Conservation (phyloP, 2,329 filamentous ascomycete species). For the Tolypocladium paradoxum region DNA sequence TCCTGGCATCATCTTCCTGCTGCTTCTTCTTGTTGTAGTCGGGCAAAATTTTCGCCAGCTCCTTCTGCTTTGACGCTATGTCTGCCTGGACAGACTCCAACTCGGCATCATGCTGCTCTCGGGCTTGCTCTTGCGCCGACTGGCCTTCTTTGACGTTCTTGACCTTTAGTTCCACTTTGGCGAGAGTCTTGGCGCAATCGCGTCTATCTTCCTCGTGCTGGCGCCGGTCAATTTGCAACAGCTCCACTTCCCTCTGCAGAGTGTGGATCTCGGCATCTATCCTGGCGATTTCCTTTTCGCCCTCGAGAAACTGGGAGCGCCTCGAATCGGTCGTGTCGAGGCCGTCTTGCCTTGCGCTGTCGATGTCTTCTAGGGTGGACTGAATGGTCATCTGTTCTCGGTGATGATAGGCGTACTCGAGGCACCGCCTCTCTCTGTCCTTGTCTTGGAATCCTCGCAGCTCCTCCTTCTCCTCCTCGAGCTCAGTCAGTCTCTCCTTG, state of each 20-base stretch:
- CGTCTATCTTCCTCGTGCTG: slow-evolving; percentile 86
- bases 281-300: slow-evolving; percentile 66
- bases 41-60: slow-evolving; percentile 66
- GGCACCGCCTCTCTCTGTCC: slow-evolving; percentile 79
- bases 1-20: slow-evolving; percentile 59
- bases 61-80: slow-evolving; percentile 65
- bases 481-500: slow-evolving; percentile 74
- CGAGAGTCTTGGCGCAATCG: slow-evolving; percentile 66
- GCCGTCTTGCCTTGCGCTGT: slow-evolving; percentile 69
- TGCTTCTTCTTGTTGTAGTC: slow-evolving; percentile 63
- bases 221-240: slow-evolving; percentile 72
- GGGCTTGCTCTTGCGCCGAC: slow-evolving; percentile 63
- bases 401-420: slow-evolving; percentile 91
- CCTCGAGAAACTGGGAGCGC: slow-evolving; percentile 62
- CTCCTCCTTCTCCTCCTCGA: slow-evolving; percentile 97
- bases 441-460: slow-evolving; percentile 89
- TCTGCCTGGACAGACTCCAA: slow-evolving; percentile 61
- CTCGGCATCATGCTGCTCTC: slow-evolving; percentile 59
- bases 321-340: slow-evolving; percentile 78
- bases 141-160: slow-evolving; percentile 78
- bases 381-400: slow-evolving; percentile 75
- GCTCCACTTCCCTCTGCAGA: slow-evolving; percentile 71
- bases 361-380: slow-evolving; percentile 69
- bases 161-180: slow-evolving; percentile 76
- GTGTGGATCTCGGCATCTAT: slow-evolving; percentile 72